Evolutionary conservation across 768 basidiomycete species (phyloP).

Genomic region (Suillus lakei): DNA sequence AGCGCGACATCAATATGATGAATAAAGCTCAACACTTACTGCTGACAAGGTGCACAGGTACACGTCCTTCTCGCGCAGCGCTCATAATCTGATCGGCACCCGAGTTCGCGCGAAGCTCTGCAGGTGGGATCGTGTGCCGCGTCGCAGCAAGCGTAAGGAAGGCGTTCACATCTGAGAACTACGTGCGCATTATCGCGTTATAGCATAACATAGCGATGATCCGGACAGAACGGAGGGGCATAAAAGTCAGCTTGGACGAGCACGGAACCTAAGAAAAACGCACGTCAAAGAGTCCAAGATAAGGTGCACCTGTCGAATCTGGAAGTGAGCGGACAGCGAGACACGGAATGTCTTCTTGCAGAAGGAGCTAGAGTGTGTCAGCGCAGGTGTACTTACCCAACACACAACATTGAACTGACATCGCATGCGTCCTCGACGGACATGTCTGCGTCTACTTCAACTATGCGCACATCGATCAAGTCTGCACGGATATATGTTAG

Average conservation of each 20-base stretch:
- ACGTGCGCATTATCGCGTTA: neutral
- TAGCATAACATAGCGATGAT: neutral
- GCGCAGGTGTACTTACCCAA: conserved; percentile 1
- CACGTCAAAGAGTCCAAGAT: conserved; percentile 78
- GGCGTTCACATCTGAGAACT: conserved; percentile 90
- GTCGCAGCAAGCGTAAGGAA: conserved; percentile 85
- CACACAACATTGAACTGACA: conserved; percentile 46
- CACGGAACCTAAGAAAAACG: conserved; percentile 33
- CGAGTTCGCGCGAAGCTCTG: conserved; percentile 61
- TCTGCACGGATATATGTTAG: conserved; percentile 43
- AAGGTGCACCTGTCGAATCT: conserved; percentile 31
- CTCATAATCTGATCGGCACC: conserved; percentile 71
- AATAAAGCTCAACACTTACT: conserved; percentile 50
- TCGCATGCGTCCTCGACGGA: conserved; percentile 86
- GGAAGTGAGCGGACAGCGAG: conserved; percentile 58
- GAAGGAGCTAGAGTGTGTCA: conserved; percentile 51
- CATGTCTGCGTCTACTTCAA: conserved; percentile 68
- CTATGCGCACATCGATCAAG: conserved; percentile 70
- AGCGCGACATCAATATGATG: neutral
- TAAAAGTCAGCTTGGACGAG: neutral
- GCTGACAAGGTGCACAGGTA: conserved; percentile 77
- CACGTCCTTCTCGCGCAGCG: conserved; percentile 75
- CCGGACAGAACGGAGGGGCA: neutral
- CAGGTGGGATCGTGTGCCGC: conserved; percentile 65
- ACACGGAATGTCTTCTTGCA: conserved; percentile 66